phyloP scores from a whole-genome alignment of 2,329 filamentous ascomycete genomes.

The Cryphonectria carpinicola region DNA sequence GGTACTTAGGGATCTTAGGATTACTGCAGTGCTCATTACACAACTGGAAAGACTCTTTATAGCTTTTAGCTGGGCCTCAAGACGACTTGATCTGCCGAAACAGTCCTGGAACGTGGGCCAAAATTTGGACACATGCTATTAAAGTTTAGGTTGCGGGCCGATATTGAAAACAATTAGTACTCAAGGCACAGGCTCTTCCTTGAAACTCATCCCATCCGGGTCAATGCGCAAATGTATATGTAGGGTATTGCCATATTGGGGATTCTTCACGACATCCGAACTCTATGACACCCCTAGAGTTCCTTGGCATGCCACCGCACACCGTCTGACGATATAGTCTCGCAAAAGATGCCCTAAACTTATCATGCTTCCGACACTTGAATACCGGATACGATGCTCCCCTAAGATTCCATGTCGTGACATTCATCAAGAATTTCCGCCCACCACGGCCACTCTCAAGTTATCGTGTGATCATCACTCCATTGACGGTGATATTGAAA shows the following conservation, averaged over 20 bases:
- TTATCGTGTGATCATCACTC: not conserved
- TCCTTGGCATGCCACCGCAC: not conserved
- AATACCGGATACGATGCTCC: not conserved
- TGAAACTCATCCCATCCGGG: not conserved
- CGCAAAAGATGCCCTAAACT: not conserved
- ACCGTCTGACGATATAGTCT: not conserved
- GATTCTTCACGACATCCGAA: not conserved
- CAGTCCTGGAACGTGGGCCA: not conserved
- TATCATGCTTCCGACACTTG: not conserved
- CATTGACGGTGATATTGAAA: not conserved
- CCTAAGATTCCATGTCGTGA: too few relatives aligned
- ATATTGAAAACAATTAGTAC: not conserved
- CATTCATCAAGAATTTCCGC: not conserved
- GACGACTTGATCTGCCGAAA: not conserved
- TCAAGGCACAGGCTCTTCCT: not conserved
- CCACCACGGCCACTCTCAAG: not conserved
- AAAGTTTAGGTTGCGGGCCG: not conserved
- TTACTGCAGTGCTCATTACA: too few relatives aligned
- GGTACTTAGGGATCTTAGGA: too few relatives aligned
- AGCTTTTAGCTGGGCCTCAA: not conserved
- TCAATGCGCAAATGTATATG: not conserved
- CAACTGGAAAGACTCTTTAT: not conserved
- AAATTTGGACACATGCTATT: not conserved
- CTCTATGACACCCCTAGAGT: not conserved
- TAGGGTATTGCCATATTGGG: not conserved